Evolutionary conservation across 352 stramenopile genomes (phyloP), one percentile per base, ranked within the genome.

Genomic region (Phytopythium cucurbitacearum): DNA sequence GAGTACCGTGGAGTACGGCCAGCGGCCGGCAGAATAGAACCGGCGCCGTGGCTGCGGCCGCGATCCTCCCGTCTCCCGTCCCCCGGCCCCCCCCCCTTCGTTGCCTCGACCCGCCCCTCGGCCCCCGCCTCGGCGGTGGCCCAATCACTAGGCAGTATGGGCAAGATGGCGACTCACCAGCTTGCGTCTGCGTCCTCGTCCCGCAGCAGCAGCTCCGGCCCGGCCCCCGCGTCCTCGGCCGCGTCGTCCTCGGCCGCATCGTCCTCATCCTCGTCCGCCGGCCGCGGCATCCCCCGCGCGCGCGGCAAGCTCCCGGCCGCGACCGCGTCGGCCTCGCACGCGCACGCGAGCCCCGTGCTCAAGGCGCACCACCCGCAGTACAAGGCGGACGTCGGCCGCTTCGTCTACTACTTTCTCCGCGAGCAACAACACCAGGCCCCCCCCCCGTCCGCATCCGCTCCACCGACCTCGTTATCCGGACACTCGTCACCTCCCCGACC

Each of bases 351-450:
- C 21, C 21, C 21, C 21, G 21, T 28, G 21, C 21, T 28, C 28
- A 49, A 28, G 44, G 15, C 48, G 36, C 54, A 57, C 51, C 51
- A 57, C 48, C 13, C 54, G 48, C 10, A 56, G 59, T 54, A 53
- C 57, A 70, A 70, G 50, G 35, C 9, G 15, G 62, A 73, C 64
- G 65, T 68, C n/a, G 65, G 57, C 35, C 59, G 69, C 33, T 61
- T 73, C 45, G 61, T 70, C 32, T 70, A 70, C 57, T 67, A 57
- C 48, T 64, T 73, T 37, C 45, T 69, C 12, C 61, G 61, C 40
- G 62, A 73, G 51, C 62, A 73, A 28, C 21, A 28, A 28, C 21
- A 28, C 2, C 21, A 28, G 21, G 21, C 1, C 1, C 21, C 42
- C 60, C 64, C 45, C 37, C 48, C 32, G 32, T 35, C 40, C n/a